Percentiles rank a stretch among this genome's conserved stretches.
Conservation (phyloP, 2,329 filamentous ascomycete species). For the Periconia sp. region DNA sequence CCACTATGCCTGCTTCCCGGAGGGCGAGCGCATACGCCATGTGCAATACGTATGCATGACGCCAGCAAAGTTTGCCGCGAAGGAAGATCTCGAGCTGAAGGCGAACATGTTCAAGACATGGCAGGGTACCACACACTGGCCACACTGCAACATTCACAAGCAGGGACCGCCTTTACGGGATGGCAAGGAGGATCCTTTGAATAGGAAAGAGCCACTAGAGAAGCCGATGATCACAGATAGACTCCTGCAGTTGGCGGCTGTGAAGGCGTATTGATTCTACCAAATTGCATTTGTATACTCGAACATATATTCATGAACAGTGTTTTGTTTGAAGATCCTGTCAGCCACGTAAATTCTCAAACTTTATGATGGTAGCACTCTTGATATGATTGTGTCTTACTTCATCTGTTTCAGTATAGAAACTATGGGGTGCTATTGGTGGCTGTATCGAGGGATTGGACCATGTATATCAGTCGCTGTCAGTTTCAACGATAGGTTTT, state of each 20-base stretch:
- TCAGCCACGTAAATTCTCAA: too few species aligned
- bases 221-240: slow-evolving; percentile 23
- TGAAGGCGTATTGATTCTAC: slow-evolving; percentile 22
- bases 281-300: too few species aligned
- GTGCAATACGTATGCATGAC: slow-evolving; percentile 32
- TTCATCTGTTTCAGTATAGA: too few species aligned
- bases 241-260: slow-evolving; percentile 20
- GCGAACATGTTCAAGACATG: slow-evolving; percentile 20
- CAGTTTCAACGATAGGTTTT: too few species aligned
- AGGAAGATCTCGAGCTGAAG: slow-evolving; percentile 25
- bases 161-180: slow-evolving; percentile 14
- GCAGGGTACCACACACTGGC: slow-evolving; percentile 30
- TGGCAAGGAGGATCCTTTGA: slow-evolving; percentile 14
- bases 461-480: too few species aligned
- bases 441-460: too few species aligned
- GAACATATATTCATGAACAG: too few species aligned
- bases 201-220: slow-evolving; percentile 24
- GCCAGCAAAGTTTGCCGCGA: slow-evolving; percentile 18
- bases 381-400: too few species aligned
- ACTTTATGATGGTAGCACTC: too few species aligned
- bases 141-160: slow-evolving; percentile 27
- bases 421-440: too few species aligned
- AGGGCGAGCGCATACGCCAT: slow-evolving; percentile 21
- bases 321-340: too few species aligned
- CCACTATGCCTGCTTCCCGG: slow-evolving; percentile 43